Conservation (phyloP, 176 grass and related monocot species). For the Lolium multiflorum region DNA sequence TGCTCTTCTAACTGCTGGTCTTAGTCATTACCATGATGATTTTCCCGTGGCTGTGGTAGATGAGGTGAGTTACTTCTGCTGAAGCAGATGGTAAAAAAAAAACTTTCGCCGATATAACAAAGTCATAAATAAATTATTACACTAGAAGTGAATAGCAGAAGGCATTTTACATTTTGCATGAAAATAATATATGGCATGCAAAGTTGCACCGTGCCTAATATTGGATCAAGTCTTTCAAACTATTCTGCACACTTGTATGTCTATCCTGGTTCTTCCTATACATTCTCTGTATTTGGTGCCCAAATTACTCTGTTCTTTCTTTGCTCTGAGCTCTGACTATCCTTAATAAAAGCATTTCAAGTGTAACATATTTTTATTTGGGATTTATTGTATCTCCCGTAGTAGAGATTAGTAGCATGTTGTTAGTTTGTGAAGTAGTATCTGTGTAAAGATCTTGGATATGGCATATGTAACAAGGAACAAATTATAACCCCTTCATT, state of each 20-base stretch:
- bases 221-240: not conserved
- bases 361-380: conserved; percentile 23
- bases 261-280: conserved; percentile 24
- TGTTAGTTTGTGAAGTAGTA: conserved; percentile 40
- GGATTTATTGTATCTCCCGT: conserved; percentile 27
- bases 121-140: not conserved
- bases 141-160: not conserved
- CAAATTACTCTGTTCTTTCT: not conserved
- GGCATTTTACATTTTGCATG: not conserved
- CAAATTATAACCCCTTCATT: not conserved
- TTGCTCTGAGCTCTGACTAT: not conserved
- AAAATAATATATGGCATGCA: conserved; percentile 1
- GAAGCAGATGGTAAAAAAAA: not conserved
- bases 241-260: conserved; percentile 1
- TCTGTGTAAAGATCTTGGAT: conserved; percentile 20
- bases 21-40: conserved; percentile 65
- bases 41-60: conserved; percentile 74
- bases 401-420: conserved; percentile 60
- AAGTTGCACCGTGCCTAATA: conserved; percentile 10
- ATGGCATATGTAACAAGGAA: not conserved
- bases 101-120: not conserved
- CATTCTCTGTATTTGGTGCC: not conserved
- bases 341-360: not conserved
- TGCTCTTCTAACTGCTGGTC: conserved; percentile 64
- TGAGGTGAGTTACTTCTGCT: conserved; percentile 56